A percentile compares a stretch with the other conserved stretches of the same genome.
These are phyloP conservation scores for Monilinia fructicola DNA, from an alignment of 2,329 filamentous ascomycete species.

Conservation along the genomic window DNA sequence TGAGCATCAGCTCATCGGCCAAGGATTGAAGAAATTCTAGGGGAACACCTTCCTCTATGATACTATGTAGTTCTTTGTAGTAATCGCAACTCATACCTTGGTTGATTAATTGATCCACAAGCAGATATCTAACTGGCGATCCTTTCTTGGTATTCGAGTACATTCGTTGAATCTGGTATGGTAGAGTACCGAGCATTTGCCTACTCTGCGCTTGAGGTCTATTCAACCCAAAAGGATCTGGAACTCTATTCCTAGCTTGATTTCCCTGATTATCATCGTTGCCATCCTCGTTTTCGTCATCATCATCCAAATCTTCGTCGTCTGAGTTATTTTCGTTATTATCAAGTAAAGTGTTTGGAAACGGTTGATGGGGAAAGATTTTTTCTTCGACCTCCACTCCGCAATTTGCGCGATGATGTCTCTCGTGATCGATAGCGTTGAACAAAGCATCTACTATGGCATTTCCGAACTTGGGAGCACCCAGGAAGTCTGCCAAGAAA, in stretches of 20 bases:
- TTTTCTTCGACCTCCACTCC: background rate
- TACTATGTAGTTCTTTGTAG: background rate
- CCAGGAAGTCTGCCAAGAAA: background rate
- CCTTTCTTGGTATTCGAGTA: background rate
- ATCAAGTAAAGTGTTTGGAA: background rate
- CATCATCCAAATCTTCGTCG: background rate
- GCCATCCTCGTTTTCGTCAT: background rate
- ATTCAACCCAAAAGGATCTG: background rate
- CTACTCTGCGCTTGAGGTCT: background rate
- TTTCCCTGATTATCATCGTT: too few species aligned
- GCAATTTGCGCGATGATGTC: background rate
- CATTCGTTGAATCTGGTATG: background rate
- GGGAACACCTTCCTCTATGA: background rate
- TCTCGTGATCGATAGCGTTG: background rate
- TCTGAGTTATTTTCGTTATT: background rate
- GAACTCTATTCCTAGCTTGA: background rate
- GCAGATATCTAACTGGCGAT: background rate
- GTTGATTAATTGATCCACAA: background rate
- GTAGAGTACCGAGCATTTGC: conserved; percentile 1
- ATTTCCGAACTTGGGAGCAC: background rate
- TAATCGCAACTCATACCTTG: accelerated
- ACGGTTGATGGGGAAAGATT: background rate
- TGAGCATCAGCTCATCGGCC: background rate
- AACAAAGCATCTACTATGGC: background rate
- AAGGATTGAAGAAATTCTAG: background rate